These are phyloP conservation scores for Agapanthus africanus DNA, from an alignment of 106 monocot species.

Conservation along the genomic window DNA sequence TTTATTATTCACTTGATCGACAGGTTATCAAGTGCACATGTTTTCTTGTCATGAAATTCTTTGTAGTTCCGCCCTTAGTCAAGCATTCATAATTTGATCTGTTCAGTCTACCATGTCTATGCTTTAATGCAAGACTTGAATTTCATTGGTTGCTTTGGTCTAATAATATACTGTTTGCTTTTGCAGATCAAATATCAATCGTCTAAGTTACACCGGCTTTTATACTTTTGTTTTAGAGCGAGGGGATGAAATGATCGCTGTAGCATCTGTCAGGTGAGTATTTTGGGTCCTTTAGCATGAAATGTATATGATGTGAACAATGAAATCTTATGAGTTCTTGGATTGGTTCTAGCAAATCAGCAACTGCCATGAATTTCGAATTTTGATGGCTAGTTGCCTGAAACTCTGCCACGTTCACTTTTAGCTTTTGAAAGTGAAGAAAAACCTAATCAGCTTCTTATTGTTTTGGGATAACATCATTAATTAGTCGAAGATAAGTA, in stretches of 20 bases:
- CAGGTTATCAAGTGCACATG: too few relatives aligned
- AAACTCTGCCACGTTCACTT: neutral
- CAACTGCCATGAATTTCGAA: neutral
- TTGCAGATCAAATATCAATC: conserved; percentile 83
- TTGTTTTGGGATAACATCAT: neutral
- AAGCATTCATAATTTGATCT: too few relatives aligned
- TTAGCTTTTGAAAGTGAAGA: neutral
- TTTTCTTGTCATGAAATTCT: too few relatives aligned
- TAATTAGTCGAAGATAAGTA: too few relatives aligned
- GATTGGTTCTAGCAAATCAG: neutral
- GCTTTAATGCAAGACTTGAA: too few relatives aligned
- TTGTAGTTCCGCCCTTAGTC: too few relatives aligned
- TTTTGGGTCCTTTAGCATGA: neutral
- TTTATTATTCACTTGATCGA: too few relatives aligned
- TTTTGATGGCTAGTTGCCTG: neutral
- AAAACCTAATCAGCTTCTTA: neutral
- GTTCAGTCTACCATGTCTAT: too few relatives aligned
- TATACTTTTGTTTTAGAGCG: conserved; percentile 83
- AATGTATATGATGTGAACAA: neutral
- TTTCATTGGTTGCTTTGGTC: too few relatives aligned
- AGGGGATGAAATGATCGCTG: conserved; percentile 86
- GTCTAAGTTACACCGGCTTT: conserved; percentile 74
- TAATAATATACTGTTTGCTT: too few relatives aligned
- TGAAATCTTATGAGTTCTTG: neutral
- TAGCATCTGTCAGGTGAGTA: conserved; percentile 74